Conservation (phyloP, 441 rosid species). For the Bocquillonia castaneifolia region DNA sequence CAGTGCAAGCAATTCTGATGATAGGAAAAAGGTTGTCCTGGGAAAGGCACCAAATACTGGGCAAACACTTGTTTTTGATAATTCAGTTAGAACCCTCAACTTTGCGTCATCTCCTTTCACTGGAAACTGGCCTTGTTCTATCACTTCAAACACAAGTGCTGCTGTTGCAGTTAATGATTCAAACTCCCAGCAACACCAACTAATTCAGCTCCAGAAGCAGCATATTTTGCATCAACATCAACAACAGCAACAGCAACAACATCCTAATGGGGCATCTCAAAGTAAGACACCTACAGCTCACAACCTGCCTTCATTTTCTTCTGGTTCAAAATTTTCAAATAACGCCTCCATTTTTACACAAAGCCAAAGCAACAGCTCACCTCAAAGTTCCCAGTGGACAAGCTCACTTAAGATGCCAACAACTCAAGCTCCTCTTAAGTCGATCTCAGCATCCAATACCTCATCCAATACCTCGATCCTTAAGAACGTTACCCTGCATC, state of each 20-base stretch:
- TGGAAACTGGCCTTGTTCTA: slow-evolving; percentile 39
- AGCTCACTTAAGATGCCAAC: slow-evolving; percentile 44
- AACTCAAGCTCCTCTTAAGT: slow-evolving; percentile 37
- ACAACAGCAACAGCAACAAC: too few relatives aligned
- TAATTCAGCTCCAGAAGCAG: slow-evolving; percentile 35
- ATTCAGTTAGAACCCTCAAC: slow-evolving; percentile 42
- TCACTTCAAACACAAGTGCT: slow-evolving; percentile 27
- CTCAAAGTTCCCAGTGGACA: slow-evolving; percentile 66
- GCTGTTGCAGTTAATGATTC: slow-evolving; percentile 34
- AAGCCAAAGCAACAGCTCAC: slow-evolving; percentile 47
- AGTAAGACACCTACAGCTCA: slow-evolving; percentile 42
- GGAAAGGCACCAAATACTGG: slow-evolving; percentile 38
- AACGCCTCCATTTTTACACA: slow-evolving; percentile 44
- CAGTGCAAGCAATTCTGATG: slow-evolving; percentile 40
- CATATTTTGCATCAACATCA: slow-evolving; percentile 42
- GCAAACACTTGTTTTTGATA: slow-evolving; percentile 48
- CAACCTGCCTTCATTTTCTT: slow-evolving; percentile 35
- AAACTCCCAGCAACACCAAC: slow-evolving; percentile 34
- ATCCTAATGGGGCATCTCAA: slow-evolving; percentile 42
- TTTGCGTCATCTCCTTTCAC: slow-evolving; percentile 31
- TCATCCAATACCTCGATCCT: too few relatives aligned
- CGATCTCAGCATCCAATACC: slow-evolving; percentile 39
- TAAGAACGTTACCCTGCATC: slow-evolving; percentile 50
- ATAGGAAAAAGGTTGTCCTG: slow-evolving; percentile 48
- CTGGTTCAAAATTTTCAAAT: slow-evolving; percentile 43